Evolutionary conservation across 2,329 filamentous ascomycete species (phyloP), one percentile per base, ranked within the genome.

Genomic region (Clonostachys byssicola): DNA sequence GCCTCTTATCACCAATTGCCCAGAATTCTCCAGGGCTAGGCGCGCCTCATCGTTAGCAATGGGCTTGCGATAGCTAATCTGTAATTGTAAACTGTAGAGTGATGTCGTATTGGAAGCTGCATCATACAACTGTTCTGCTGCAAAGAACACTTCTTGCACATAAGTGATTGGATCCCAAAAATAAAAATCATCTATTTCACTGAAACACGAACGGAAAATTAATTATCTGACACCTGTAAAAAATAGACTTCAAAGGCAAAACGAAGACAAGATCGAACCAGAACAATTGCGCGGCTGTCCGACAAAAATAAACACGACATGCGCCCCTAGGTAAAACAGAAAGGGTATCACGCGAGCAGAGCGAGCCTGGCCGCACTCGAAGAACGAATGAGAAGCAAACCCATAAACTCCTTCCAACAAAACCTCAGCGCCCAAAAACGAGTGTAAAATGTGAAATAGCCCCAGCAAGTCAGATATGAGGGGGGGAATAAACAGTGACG

Each of bases 281-380:
- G 23, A 30, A 30, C 23, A 30, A 30, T 10, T 30, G 23, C 23
- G 23, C 9, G 9, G 23, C 23, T 30, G 23, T 10, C 8, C 23
- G 23, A 30, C 23, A 30, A 30, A 30, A 30, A 10, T 9, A 30
- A 30, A 30, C 23, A 30, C 23, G 23, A 30, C 23, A 30, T 10
- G 23, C 23, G 23, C 23, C 23, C 7, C 23, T 9, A 40, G 35
- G 44, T 38, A 17, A 20, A 30, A 12, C 39, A 17, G 38, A 54
- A 51, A 46, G 56, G 56, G 56, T 58, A 59, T 59, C 56, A 54
- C 57, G 44, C 49, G 49, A 51, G 17, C 51, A 40, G 49, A 44
- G 20, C 45, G 42, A 56, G 46, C 50, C 40, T 34, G 13, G 33
- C n/a, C 34, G 14, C 23, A 30, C 23, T 30, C 23, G 23, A 9